Conservation (phyloP, 148 eudicot species). For the Arbutus unedo region DNA sequence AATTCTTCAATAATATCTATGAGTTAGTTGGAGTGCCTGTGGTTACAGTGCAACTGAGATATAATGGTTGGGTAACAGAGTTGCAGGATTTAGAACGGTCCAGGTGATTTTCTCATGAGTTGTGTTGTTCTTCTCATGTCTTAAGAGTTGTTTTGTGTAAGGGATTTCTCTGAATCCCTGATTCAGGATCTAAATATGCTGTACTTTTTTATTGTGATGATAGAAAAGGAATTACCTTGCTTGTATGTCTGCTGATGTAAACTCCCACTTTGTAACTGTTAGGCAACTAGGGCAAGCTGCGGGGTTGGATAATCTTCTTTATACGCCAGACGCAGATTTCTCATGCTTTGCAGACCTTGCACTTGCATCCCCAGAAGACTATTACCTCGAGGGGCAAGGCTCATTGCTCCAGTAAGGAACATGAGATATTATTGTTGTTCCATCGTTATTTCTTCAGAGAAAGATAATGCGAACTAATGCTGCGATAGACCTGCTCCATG, state of each 20-base stretch:
- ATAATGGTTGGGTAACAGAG: conserved; percentile 98
- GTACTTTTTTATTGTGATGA: not conserved
- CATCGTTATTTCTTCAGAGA: not conserved
- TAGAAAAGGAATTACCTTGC: not conserved
- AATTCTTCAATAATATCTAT: conserved; percentile 83
- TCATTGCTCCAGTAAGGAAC: conserved; percentile 87
- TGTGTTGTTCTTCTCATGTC: conserved; percentile 12
- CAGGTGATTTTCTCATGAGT: conserved; percentile 48
- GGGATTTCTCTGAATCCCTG: not conserved
- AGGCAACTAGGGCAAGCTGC: conserved; percentile 81
- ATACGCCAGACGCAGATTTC: conserved; percentile 98
- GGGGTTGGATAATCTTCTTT: conserved; percentile 89
- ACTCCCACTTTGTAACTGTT: conserved; percentile 15
- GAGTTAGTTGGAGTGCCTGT: conserved; percentile 93
- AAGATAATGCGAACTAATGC: not conserved
- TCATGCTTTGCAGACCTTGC: conserved; percentile 99
- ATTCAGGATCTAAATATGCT: not conserved
- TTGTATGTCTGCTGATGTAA: not conserved
- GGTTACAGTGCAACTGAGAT: conserved; percentile 95
- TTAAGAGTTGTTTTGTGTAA: not conserved
- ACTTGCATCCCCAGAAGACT: conserved; percentile 87
- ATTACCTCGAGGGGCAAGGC: conserved; percentile 88
- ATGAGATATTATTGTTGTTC: not conserved
- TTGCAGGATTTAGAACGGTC: conserved; percentile 76
- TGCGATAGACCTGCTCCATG: not conserved